Percentiles rank a stretch among this genome's conserved stretches.
Conservation (phyloP, 306 rosid genomes). For the Myrica gale region DNA sequence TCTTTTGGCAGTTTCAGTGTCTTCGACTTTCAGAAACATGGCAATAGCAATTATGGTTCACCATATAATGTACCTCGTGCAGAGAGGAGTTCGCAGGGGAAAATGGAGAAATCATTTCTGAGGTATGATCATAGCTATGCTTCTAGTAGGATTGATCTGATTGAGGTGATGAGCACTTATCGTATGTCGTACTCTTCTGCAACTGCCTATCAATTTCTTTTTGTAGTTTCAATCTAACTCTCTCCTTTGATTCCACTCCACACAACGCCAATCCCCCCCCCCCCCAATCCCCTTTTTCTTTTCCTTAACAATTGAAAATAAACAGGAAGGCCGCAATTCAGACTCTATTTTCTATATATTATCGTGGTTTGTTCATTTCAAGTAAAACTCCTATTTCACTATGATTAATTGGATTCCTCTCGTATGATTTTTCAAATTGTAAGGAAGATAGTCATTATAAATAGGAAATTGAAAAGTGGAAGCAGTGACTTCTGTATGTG, state of each 20-base stretch:
- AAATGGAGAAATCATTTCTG: constrained; percentile 94
- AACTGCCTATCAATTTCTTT: background rate
- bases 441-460: background rate
- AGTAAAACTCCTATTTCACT: background rate
- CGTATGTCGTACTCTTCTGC: background rate
- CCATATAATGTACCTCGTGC: constrained; percentile 50
- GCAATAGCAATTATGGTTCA: constrained; percentile 76
- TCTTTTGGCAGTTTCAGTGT: constrained; percentile 57
- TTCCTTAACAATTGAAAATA: too few species aligned
- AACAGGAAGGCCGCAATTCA: too few species aligned
- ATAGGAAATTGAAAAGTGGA: background rate
- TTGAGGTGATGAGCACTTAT: background rate
- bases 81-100: constrained; percentile 91
- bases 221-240: background rate
- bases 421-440: background rate
- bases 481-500: constrained; percentile 1
- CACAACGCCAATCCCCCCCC: too few species aligned
- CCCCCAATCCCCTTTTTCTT: too few species aligned
- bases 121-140: constrained; percentile 50
- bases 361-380: background rate
- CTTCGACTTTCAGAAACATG: constrained; percentile 82
- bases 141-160: constrained; percentile 10
- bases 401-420: background rate
- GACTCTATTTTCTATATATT: background rate
- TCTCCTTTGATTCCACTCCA: background rate